Conservation (phyloP, 2,329 filamentous ascomycete genomes). For the Aspergillus fructus region DNA sequence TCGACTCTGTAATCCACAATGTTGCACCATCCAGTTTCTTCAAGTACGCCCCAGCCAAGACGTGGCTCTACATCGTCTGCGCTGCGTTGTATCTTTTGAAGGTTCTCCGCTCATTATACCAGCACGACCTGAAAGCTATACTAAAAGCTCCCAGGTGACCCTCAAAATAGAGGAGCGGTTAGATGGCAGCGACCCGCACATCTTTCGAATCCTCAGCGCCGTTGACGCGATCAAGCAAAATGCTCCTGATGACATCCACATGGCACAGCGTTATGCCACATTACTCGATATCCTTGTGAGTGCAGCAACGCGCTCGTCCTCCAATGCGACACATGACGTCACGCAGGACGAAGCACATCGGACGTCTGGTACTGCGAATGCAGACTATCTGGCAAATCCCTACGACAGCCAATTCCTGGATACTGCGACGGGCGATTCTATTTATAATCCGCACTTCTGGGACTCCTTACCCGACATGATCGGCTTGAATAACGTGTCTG, state of each 20-base stretch:
- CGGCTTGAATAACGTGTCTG: constrained; percentile 2
- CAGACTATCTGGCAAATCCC: too few species aligned
- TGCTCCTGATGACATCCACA: constrained; percentile 5
- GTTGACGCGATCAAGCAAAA: constrained; percentile 3
- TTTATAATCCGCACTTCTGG: constrained; percentile 4
- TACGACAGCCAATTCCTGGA: neutral
- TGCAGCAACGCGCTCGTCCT: neutral
- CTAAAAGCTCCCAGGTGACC: neutral
- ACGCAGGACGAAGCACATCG: too few species aligned
- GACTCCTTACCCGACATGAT: constrained; percentile 6
- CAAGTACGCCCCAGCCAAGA: neutral
- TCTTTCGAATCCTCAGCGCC: neutral
- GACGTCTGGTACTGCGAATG: too few species aligned
- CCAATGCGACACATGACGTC: neutral
- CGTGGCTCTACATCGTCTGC: constrained; percentile 5
- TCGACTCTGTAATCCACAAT: neutral
- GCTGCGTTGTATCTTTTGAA: constrained; percentile 8
- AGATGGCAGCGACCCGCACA: neutral
- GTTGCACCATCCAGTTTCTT: neutral
- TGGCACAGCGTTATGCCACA: constrained; percentile 4
- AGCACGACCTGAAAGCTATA: neutral
- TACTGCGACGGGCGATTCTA: neutral
- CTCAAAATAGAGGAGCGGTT: neutral
- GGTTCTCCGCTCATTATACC: neutral
- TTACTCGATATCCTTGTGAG: constrained; percentile 3